These are phyloP conservation scores for Globisporangium cylindrosporum DNA, from an alignment of 352 stramenopile genomes.

Conservation along the genomic window DNA sequence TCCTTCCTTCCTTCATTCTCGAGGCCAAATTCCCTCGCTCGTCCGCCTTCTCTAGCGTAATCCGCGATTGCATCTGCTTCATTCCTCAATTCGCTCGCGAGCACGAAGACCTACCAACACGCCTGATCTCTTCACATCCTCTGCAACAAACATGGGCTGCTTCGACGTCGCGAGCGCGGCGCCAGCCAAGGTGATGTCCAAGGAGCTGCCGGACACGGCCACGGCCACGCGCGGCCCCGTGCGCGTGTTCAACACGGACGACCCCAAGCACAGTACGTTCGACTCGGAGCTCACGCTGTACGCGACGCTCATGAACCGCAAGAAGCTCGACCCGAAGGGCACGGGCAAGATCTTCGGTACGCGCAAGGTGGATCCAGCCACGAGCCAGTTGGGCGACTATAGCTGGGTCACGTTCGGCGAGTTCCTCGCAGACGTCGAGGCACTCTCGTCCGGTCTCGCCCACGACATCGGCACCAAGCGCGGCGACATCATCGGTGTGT, in stretches of 20 bases:
- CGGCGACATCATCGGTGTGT: conserved; percentile 58
- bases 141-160: conserved; percentile 6
- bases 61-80: background rate
- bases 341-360: conserved; percentile 55
- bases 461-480: conserved; percentile 31
- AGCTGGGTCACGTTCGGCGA: conserved; percentile 62
- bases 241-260: conserved; percentile 21
- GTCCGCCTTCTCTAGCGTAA: background rate
- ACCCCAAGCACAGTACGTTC: conserved; percentile 18
- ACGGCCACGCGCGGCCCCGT: conserved; percentile 27
- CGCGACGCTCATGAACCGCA: conserved; percentile 40
- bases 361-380: conserved; percentile 38
- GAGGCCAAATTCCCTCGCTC: background rate
- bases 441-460: conserved; percentile 38
- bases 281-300: conserved; percentile 49
- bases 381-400: conserved; percentile 35
- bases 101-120: background rate
- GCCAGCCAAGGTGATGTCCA: conserved; percentile 10
- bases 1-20: background rate
- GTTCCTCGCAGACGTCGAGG: conserved; percentile 47
- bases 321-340: conserved; percentile 42
- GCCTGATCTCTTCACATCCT: background rate
- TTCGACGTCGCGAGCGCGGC: conserved; percentile 1
- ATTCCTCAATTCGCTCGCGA: background rate
- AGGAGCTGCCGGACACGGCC: conserved; percentile 18